Percentiles rank a stretch among this genome's conserved stretches.
Evolutionary conservation across 257 asterid species (phyloP).

Genomic region (Solanum habrochaites): DNA sequence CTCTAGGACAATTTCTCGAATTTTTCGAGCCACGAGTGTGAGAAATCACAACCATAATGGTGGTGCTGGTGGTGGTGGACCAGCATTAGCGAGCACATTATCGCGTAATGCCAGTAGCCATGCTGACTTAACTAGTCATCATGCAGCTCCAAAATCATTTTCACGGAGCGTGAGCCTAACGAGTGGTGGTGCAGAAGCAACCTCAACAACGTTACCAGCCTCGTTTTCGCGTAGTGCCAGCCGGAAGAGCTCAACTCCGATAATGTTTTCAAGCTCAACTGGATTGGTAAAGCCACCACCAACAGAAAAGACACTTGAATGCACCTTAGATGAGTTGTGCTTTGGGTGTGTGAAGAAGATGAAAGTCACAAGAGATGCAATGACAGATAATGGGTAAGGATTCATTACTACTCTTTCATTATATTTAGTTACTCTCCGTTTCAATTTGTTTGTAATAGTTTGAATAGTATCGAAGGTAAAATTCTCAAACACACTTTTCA

Average conservation of each 20-base stretch:
- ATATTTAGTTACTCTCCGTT: not conserved
- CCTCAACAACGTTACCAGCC: not conserved
- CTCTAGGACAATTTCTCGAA: conserved; percentile 7
- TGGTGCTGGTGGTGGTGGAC: not conserved
- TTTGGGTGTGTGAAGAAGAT: conserved; percentile 64
- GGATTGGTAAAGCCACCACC: conserved; percentile 52
- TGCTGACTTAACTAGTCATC: not conserved
- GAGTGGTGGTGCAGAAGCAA: conserved; percentile 1
- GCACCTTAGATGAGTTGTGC: conserved; percentile 75
- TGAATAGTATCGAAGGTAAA: not conserved
- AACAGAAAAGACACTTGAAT: conserved; percentile 41
- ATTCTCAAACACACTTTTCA: not conserved
- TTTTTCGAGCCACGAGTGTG: conserved; percentile 24
- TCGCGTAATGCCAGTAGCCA: not conserved
- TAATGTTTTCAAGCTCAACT: conserved; percentile 44
- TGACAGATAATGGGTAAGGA: conserved; percentile 37
- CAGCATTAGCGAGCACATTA: not conserved
- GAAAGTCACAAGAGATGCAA: conserved; percentile 31
- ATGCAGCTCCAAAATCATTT: conserved; percentile 9
- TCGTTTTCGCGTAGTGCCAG: conserved; percentile 27
- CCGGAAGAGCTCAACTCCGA: conserved; percentile 29
- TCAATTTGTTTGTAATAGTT: not conserved
- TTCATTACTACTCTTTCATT: not conserved
- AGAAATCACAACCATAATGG: not conserved
- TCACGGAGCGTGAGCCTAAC: conserved; percentile 21